Conservation (phyloP, 2,329 filamentous ascomycete genomes). For the Xylaria sp. region DNA sequence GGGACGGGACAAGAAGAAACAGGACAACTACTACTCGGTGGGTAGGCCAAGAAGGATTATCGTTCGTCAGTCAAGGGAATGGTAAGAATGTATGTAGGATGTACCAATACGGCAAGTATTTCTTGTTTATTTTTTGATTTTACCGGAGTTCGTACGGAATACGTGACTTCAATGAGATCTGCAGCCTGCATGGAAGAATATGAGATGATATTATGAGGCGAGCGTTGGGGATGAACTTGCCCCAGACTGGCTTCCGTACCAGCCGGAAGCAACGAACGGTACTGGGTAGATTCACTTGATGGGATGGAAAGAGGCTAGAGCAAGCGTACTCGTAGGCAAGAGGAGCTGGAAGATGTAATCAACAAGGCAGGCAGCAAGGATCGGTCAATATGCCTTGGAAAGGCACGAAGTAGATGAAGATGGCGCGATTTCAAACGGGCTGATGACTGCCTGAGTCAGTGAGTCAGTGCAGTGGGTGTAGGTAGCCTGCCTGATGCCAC, state of each 20-base stretch:
- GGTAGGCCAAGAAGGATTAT: not conserved
- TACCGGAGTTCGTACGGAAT: not conserved
- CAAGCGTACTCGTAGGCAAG: too few species aligned
- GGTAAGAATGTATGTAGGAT: slow-evolving; percentile 1
- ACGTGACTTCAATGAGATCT: not conserved
- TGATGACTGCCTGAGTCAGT: not conserved
- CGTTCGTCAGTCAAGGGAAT: not conserved
- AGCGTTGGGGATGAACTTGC: not conserved
- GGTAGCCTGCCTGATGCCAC: not conserved
- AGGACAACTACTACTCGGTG: not conserved
- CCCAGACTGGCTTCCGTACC: not conserved
- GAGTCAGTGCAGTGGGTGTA: not conserved
- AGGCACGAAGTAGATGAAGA: too few species aligned
- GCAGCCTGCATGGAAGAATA: slow-evolving; percentile 3
- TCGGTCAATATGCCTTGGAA: not conserved
- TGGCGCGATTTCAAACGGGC: too few species aligned
- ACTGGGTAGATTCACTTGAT: not conserved
- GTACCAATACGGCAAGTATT: slow-evolving; percentile 1
- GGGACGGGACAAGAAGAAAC: not conserved
- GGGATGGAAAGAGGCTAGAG: too few species aligned
- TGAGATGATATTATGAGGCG: not conserved
- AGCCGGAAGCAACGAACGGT: not conserved
- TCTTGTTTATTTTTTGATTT: not conserved
- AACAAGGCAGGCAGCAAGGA: not conserved
- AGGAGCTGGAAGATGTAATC: too few species aligned